A percentile compares a stretch with the other conserved stretches of the same genome.
These are phyloP conservation scores for Marasmius tenuissimus DNA, from an alignment of 1,284 basidiomycete genomes.

Conservation along the genomic window DNA sequence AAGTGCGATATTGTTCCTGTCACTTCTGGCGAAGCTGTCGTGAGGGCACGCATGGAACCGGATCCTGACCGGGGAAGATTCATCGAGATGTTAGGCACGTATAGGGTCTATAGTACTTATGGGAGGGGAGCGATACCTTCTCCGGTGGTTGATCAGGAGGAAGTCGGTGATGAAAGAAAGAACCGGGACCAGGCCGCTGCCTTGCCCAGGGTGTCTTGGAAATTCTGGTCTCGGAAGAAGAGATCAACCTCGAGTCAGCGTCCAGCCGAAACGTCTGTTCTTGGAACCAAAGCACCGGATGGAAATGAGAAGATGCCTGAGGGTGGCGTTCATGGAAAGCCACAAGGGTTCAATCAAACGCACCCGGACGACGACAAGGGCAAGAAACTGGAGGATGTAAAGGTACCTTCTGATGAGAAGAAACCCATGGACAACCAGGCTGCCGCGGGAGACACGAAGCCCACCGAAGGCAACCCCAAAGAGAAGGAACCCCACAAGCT, in stretches of 20 bases:
- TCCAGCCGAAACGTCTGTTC: neutral
- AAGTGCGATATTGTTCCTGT: conserved; percentile 54
- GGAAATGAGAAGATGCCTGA: neutral
- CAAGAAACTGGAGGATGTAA: no score
- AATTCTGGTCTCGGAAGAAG: conserved; percentile 12
- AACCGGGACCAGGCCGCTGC: neutral
- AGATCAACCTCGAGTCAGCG: neutral
- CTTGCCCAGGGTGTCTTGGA: conserved; percentile 2
- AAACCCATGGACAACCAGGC: no score
- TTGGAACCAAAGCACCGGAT: neutral
- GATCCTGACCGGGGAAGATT: neutral
- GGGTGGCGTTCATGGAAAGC: neutral
- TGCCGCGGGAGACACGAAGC: no score
- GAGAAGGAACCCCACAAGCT: conserved; percentile 1
- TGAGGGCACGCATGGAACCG: conserved; percentile 13
- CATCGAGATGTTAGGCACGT: neutral
- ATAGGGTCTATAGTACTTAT: neutral
- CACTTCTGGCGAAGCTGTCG: conserved; percentile 8
- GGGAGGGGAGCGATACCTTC: neutral
- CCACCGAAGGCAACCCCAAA: neutral
- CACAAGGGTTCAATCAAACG: neutral
- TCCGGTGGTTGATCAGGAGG: neutral
- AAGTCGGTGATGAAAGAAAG: no score
- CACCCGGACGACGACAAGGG: neutral
- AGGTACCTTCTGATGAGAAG: neutral